These are phyloP conservation scores for Samsoniella hepiali DNA, from an alignment of 2,329 filamentous ascomycete genomes.

Conservation along the genomic window DNA sequence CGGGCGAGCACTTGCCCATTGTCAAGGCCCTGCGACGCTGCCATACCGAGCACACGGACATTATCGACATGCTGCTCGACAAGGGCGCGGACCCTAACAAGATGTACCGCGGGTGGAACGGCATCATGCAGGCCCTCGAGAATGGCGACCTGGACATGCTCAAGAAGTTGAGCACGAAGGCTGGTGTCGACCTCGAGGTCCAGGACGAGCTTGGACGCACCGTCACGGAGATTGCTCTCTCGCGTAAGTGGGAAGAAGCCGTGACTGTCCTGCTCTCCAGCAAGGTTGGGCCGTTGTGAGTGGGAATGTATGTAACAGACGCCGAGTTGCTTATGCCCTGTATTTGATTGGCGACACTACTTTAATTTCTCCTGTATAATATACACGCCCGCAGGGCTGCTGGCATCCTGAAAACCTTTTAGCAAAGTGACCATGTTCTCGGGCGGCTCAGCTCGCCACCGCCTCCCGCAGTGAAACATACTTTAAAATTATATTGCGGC, in stretches of 20 bases:
- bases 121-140: constrained; percentile 62
- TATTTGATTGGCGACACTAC: too few relatives aligned
- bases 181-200: constrained; percentile 49
- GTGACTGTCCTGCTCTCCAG: constrained; percentile 39
- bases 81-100: constrained; percentile 66
- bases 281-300: neutral
- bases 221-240: constrained; percentile 56
- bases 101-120: constrained; percentile 64
- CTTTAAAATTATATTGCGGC: too few relatives aligned
- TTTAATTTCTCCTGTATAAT: too few relatives aligned
- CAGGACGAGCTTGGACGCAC: constrained; percentile 52
- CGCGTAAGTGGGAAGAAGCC: constrained; percentile 58
- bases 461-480: too few relatives aligned
- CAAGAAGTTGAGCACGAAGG: constrained; percentile 47
- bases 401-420: too few relatives aligned
- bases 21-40: constrained; percentile 65
- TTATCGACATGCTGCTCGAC: constrained; percentile 60
- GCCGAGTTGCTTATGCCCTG: neutral
- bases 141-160: constrained; percentile 57
- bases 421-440: too few relatives aligned
- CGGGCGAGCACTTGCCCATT: constrained; percentile 67
- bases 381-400: too few relatives aligned
- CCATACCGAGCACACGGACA: constrained; percentile 53
- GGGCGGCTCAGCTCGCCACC: too few relatives aligned
- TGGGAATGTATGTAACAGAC: neutral